phyloP scores from a whole-genome alignment of 176 grass and related monocot genomes.

The Musa itinerans region DNA sequence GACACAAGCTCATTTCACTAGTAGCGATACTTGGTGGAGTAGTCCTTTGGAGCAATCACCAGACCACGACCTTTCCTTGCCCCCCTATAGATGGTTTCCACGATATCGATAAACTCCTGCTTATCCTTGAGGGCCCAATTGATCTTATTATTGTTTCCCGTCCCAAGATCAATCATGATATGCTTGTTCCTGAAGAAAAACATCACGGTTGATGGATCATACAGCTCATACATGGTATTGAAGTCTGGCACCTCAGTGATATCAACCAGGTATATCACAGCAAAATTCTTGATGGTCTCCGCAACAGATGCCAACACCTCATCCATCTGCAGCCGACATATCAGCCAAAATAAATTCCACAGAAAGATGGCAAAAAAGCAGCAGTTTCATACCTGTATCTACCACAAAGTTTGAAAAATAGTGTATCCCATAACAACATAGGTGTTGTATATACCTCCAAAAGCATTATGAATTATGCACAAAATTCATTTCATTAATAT shows the following conservation, averaged over 20 bases:
- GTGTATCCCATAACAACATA: too few relatives aligned
- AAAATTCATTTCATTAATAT: too few relatives aligned
- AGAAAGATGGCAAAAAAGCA: too few relatives aligned
- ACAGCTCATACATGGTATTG: constrained; percentile 91
- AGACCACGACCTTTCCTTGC: constrained; percentile 71
- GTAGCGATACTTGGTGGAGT: constrained; percentile 88
- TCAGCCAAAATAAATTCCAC: too few relatives aligned
- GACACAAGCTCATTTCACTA: constrained; percentile 8
- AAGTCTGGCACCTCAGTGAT: constrained; percentile 84
- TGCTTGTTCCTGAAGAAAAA: constrained; percentile 98
- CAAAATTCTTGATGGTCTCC: constrained; percentile 94
- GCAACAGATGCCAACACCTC: constrained; percentile 63
- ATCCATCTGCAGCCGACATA: constrained; percentile 50
- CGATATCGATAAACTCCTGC: constrained; percentile 87
- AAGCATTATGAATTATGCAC: too few relatives aligned
- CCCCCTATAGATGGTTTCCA: constrained; percentile 79
- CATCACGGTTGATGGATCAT: constrained; percentile 81
- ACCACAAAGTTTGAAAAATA: too few relatives aligned
- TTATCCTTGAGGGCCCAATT: constrained; percentile 96
- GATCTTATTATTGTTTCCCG: constrained; percentile 95
- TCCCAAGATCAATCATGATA: constrained; percentile 99
- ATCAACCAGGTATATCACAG: constrained; percentile 70
- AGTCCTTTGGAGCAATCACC: constrained; percentile 87
- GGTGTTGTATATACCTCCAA: too few relatives aligned
- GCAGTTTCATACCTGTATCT: too few relatives aligned